phyloP scores from a whole-genome alignment of 768 basidiomycete species.

The Tylopilus felleus region DNA sequence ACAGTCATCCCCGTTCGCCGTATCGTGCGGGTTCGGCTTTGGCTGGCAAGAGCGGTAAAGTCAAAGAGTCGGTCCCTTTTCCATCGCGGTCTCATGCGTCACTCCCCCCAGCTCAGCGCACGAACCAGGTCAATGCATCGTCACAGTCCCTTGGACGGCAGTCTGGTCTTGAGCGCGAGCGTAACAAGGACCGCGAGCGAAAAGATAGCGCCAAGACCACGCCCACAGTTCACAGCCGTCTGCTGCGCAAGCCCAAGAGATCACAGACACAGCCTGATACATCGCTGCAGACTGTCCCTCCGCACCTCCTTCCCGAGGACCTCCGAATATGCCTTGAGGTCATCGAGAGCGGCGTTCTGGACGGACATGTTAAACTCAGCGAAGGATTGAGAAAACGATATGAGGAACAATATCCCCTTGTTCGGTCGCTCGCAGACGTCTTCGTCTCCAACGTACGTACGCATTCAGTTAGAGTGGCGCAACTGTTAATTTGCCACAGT shows the following conservation, averaged over 20 bases:
- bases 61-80: conserved; percentile 60
- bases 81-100: conserved; percentile 79
- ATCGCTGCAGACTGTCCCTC: conserved; percentile 53
- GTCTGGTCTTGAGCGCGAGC: conserved; percentile 46
- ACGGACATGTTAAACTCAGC: conserved; percentile 84
- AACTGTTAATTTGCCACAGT: conserved; percentile 45
- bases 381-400: conserved; percentile 87
- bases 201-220: conserved; percentile 39
- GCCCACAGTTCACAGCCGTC: conserved; percentile 35
- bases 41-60: conserved; percentile 39
- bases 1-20: conserved; percentile 73
- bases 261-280: conserved; percentile 51
- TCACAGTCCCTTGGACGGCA: conserved; percentile 77
- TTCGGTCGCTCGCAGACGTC: conserved; percentile 91
- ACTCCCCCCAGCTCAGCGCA: conserved; percentile 58
- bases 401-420: conserved; percentile 93
- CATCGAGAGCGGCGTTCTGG: conserved; percentile 79
- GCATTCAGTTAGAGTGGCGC: conserved; percentile 8
- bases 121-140: conserved; percentile 52
- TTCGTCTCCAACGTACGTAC: conserved; percentile 84
- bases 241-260: conserved; percentile 69
- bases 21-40: conserved; percentile 52
- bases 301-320: conserved; percentile 84
- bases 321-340: conserved; percentile 82
- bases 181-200: conserved; percentile 47